These are phyloP conservation scores for Cladosporium sp. DNA, from an alignment of 2,329 filamentous ascomycete species.

Conservation along the genomic window DNA sequence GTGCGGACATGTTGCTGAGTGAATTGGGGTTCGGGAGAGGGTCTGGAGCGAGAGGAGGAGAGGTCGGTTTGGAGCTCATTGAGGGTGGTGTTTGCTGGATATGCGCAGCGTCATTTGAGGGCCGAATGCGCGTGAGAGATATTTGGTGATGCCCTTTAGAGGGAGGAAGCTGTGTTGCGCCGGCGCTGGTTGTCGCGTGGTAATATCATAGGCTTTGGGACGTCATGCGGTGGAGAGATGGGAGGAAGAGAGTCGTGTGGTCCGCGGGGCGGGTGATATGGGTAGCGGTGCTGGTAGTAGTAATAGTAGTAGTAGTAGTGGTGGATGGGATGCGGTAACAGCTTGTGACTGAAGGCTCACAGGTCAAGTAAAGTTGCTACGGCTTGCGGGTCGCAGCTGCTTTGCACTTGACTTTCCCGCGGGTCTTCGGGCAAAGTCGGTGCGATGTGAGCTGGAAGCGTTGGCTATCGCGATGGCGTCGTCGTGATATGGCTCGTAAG, in stretches of 20 bases:
- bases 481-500: slow-evolving; percentile 5
- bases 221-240: slow-evolving; percentile 6
- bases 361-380: neutral
- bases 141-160: neutral
- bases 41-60: slow-evolving; percentile 5
- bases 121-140: slow-evolving; percentile 3
- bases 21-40: slow-evolving; percentile 4
- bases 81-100: neutral
- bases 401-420: slow-evolving; percentile 4
- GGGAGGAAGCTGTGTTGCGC: slow-evolving; percentile 6
- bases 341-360: neutral
- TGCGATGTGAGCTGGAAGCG: neutral
- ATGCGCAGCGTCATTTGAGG: slow-evolving; percentile 17
- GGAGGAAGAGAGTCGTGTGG: slow-evolving; percentile 1
- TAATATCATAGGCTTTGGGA: slow-evolving; percentile 9
- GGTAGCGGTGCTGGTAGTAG: neutral
- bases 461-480: neutral
- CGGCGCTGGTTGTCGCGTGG: slow-evolving; percentile 11
- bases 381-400: neutral
- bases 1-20: slow-evolving; percentile 2
- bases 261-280: neutral
- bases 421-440: slow-evolving; percentile 2
- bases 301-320: neutral
- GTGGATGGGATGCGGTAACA: slow-evolving; percentile 1
- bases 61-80: neutral